Evolutionary conservation across 345 rosid species (phyloP), one percentile per base, ranked within the genome.

Genomic region (Pugionium dolabratum): DNA sequence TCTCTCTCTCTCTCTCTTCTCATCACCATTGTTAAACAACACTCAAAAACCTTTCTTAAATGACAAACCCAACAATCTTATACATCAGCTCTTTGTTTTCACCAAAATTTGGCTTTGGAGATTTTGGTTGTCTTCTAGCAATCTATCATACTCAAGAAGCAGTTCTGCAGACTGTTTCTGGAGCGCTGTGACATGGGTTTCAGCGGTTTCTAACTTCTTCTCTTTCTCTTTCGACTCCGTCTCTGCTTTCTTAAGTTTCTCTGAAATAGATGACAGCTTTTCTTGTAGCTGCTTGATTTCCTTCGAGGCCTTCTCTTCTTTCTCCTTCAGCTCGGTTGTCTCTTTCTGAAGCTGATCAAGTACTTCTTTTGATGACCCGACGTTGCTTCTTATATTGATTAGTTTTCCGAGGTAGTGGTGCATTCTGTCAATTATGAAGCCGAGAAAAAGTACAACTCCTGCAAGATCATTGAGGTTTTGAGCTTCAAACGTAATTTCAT

Each of bases 141-240:
- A 71, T 36, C 86, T 86, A 67, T 93, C 99, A 36, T 93, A 93
- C 80, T 93, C 97, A 1, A 93, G 85, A 35, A 93, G 86, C 10
- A 93, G 75, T 66, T 90, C 97, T 4, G 95, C 97, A 48, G 97
- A 85, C 59, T 90, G 99, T 67, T 90, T 88, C 79, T 90, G 99
- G 28, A 93, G 94, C 5, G 97, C 62, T 0, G 70, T 62, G 4
- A 93, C 99, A 51, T 93, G 95, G 9, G 85, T 80, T 62, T 90
- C 99, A 2, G 97, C 90, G 4, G 89, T 88, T 79, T 86, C 90
- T 0, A 88, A 76, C 79, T 83, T 75, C 81, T 78, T 86, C 69
- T 85, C 94, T 77, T 90, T 93, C 71, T 79, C 86, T 79, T 82
- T 87, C 0, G 73, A 76, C 75, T 90, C 96, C 2, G 43, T 40